phyloP scores from a whole-genome alignment of 225 moss, liverwort and hornwort genomes.

The Pseudisothecium myosuroides region DNA sequence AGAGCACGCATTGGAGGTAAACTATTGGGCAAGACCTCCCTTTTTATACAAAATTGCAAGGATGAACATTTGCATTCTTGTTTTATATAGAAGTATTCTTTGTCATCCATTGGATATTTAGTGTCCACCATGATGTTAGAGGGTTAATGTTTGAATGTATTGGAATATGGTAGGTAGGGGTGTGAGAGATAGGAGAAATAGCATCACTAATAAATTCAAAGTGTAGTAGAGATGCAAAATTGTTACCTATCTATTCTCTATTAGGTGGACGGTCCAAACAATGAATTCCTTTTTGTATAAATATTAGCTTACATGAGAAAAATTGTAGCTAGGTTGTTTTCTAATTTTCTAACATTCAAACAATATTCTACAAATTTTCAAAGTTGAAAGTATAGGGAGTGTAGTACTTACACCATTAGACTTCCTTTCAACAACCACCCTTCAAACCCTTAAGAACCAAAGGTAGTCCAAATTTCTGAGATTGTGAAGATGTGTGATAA shows the following conservation, averaged over 20 bases:
- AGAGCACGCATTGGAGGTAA: neutral
- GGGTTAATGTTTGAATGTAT: accelerated
- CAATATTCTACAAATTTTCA: neutral
- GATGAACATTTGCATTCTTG: neutral
- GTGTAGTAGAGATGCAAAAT: neutral
- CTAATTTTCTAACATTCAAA: neutral
- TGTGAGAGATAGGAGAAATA: neutral
- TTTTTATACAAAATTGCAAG: accelerated
- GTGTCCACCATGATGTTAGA: accelerated
- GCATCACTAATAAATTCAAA: neutral
- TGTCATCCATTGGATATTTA: too few species aligned
- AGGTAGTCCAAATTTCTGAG: neutral
- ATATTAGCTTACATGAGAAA: accelerated
- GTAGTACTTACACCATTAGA: neutral
- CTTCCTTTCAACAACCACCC: neutral
- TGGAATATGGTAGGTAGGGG: too few species aligned
- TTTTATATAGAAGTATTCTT: neutral
- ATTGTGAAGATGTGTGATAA: neutral
- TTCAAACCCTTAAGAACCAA: neutral
- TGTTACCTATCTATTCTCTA: neutral
- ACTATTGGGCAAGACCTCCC: accelerated
- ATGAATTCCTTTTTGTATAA: neutral
- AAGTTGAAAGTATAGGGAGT: neutral
- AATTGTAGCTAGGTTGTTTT: accelerated
- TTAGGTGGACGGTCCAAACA: neutral